Evolutionary conservation across 192 early-diverging fungal species (phyloP).

Genomic region (Irineochytrium annulatum): DNA sequence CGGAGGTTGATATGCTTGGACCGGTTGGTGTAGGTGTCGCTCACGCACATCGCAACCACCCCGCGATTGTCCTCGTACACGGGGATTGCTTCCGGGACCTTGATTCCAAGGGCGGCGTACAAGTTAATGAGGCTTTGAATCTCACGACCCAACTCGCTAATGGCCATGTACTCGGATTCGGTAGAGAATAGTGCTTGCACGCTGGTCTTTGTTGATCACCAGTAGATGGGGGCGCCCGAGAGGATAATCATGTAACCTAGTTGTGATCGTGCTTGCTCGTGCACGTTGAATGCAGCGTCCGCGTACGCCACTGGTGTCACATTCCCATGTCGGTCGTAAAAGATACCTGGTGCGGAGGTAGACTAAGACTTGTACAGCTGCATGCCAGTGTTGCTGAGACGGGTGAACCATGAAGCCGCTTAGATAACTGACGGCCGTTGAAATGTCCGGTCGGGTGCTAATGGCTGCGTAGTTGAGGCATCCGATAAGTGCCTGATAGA

Average conservation of each 20-base stretch:
- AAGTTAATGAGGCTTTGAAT: constrained; percentile 2
- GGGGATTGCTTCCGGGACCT: background rate
- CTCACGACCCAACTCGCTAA: constrained; percentile 11
- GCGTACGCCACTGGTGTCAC: background rate
- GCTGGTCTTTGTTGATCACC: constrained; percentile 6
- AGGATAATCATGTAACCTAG: constrained; percentile 7
- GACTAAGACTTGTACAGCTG: background rate
- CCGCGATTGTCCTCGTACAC: constrained; percentile 10
- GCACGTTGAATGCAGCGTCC: constrained; percentile 4
- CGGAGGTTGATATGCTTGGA: constrained; percentile 8
- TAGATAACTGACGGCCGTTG: constrained; percentile 2
- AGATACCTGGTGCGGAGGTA: constrained; percentile 2
- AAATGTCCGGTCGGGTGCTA: constrained; percentile 7
- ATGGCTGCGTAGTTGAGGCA: constrained; percentile 15
- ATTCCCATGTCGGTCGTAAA: constrained; percentile 3
- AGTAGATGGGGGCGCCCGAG: background rate
- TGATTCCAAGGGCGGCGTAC: background rate
- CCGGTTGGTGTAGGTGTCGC: constrained; percentile 5
- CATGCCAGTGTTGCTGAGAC: background rate
- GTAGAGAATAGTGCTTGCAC: constrained; percentile 3
- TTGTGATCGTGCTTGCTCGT: constrained; percentile 7
- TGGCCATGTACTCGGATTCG: constrained; percentile 18
- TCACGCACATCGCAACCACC: background rate
- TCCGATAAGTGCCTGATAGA: constrained; percentile 4
- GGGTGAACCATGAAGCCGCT: background rate